A percentile compares a stretch with the other conserved stretches of the same genome.
These are phyloP conservation scores for Phytophthora nicotianae DNA, from an alignment of 352 stramenopile genomes.

Conservation along the genomic window DNA sequence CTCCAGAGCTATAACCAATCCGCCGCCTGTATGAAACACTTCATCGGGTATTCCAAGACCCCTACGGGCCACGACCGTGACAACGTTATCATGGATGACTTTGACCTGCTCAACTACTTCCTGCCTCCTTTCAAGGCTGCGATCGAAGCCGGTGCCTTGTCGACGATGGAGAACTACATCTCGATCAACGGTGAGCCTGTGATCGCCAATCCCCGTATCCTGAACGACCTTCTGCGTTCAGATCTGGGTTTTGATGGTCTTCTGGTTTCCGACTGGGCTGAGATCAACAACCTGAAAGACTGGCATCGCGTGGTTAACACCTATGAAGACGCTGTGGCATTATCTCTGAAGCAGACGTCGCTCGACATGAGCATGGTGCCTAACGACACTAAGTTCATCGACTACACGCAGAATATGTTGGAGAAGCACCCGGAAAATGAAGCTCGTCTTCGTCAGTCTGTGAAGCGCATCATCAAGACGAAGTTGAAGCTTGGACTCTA, in stretches of 20 bases:
- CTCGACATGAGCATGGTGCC: slow-evolving; percentile 93
- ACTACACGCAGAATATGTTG: slow-evolving; percentile 47
- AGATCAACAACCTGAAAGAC: slow-evolving; percentile 86
- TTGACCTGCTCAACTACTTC: slow-evolving; percentile 84
- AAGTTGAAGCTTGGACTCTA: slow-evolving; percentile 76
- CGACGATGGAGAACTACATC: slow-evolving; percentile 94
- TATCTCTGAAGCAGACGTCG: slow-evolving; percentile 71
- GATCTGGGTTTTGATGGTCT: slow-evolving; percentile 85
- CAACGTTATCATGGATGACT: slow-evolving; percentile 65
- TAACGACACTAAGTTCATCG: slow-evolving; percentile 50
- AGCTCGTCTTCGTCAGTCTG: slow-evolving; percentile 54
- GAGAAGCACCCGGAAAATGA: slow-evolving; percentile 35
- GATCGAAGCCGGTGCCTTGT: slow-evolving; percentile 72
- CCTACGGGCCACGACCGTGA: slow-evolving; percentile 78
- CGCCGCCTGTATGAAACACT: slow-evolving; percentile 87
- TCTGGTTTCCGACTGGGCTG: slow-evolving; percentile 92
- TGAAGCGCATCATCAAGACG: slow-evolving; percentile 62
- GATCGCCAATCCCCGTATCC: slow-evolving; percentile 71
- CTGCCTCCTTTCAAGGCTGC: slow-evolving; percentile 78
- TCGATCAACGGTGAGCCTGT: slow-evolving; percentile 92
- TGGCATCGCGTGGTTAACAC: slow-evolving; percentile 57
- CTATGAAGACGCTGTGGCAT: slow-evolving; percentile 52
- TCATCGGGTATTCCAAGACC: slow-evolving; percentile 83
- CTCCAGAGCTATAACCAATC: slow-evolving; percentile 70
- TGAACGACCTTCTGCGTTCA: slow-evolving; percentile 76